Percentiles rank a stretch among this genome's conserved stretches.
Evolutionary conservation across 2,329 filamentous ascomycete genomes (phyloP).

Genomic region (Colletotrichum sublineola): DNA sequence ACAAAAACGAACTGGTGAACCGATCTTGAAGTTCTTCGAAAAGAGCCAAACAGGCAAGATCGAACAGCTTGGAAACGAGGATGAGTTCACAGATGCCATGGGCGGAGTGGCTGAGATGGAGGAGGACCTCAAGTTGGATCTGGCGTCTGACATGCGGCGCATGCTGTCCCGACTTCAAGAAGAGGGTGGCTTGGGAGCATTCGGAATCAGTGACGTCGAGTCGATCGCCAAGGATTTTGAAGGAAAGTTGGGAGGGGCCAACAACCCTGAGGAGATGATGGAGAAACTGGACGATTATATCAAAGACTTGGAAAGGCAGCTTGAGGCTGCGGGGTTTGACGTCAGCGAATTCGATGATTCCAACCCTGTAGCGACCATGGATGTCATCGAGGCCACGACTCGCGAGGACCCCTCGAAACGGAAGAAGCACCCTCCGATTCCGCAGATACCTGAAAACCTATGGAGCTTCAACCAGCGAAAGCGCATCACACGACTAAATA

Average conservation of each 20-base stretch:
- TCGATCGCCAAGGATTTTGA: constrained; percentile 53
- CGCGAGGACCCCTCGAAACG: constrained; percentile 44
- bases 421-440: constrained; percentile 42
- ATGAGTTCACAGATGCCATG: constrained; percentile 58
- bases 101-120: constrained; percentile 49
- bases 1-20: constrained; percentile 36
- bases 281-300: constrained; percentile 53
- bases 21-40: constrained; percentile 62
- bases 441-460: constrained; percentile 53
- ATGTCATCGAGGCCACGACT: constrained; percentile 29
- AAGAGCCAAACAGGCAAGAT: constrained; percentile 56
- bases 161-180: constrained; percentile 48
- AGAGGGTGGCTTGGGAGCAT: constrained; percentile 45
- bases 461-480: constrained; percentile 56
- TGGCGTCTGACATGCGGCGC: constrained; percentile 46
- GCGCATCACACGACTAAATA: constrained; percentile 55
- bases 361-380: constrained; percentile 37
- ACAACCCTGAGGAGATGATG: constrained; percentile 53
- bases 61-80: constrained; percentile 54
- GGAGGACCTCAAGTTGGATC: constrained; percentile 46
- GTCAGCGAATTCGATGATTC: constrained; percentile 36
- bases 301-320: constrained; percentile 49
- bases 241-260: constrained; percentile 34
- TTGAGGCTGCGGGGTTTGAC: constrained; percentile 38
- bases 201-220: constrained; percentile 62